phyloP scores from a whole-genome alignment of 1,139 yeast genomes.

The Yamadazyma dendronema region DNA sequence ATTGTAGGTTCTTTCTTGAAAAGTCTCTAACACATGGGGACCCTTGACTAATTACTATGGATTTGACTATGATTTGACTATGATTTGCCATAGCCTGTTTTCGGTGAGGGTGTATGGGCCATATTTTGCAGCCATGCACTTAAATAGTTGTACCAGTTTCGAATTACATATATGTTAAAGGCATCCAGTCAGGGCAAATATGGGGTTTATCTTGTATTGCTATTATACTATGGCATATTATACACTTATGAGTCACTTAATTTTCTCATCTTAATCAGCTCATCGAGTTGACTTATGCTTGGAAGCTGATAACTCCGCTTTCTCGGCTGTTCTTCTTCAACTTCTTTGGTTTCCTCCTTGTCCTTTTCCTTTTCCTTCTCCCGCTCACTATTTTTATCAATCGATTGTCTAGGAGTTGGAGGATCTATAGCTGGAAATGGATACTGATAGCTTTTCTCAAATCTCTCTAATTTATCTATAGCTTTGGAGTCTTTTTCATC shows the following conservation, averaged over 20 bases:
- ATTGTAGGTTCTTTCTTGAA: no score
- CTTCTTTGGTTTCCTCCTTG: background rate
- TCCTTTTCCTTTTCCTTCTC: slow-evolving; percentile 1
- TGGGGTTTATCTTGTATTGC: no score
- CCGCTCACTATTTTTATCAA: slow-evolving; percentile 7
- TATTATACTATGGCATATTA: background rate
- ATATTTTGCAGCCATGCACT: no score
- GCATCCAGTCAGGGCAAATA: no score
- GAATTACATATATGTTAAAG: no score
- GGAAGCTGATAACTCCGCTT: slow-evolving; percentile 8
- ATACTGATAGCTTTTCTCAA: slow-evolving; percentile 5
- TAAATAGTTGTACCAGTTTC: no score
- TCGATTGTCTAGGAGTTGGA: slow-evolving; percentile 14
- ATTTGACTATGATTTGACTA: no score
- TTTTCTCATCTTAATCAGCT: slow-evolving; percentile 23
- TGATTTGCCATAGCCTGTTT: no score
- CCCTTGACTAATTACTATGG: no score
- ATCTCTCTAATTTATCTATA: slow-evolving; percentile 4
- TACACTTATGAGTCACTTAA: slow-evolving; percentile 9
- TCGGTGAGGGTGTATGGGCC: no score
- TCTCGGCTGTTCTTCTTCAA: slow-evolving; percentile 2
- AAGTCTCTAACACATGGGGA: no score
- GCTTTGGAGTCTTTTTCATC: slow-evolving; percentile 6
- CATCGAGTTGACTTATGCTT: slow-evolving; percentile 36
- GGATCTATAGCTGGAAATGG: slow-evolving; percentile 16